These are phyloP conservation scores for Ophiocordyceps australis DNA, from an alignment of 2,329 filamentous ascomycete genomes.

Conservation along the genomic window DNA sequence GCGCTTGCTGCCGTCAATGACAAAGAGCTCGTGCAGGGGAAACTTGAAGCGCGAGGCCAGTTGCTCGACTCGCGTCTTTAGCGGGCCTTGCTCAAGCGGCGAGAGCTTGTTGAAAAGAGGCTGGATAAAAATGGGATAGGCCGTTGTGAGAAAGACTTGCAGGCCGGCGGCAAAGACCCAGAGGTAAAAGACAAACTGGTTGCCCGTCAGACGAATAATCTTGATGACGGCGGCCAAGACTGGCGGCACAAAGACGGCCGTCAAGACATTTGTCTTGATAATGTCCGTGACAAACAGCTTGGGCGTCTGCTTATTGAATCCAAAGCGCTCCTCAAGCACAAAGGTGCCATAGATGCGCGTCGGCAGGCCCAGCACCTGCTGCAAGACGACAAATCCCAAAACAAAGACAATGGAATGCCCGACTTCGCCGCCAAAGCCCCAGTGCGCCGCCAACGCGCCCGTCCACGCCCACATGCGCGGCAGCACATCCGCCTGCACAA, in stretches of 20 bases:
- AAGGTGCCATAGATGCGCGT: constrained; percentile 85
- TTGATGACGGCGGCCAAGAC: constrained; percentile 83
- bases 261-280: constrained; percentile 75
- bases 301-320: constrained; percentile 96
- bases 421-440: constrained; percentile 80
- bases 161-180: constrained; percentile 84
- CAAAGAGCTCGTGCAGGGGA: constrained; percentile 79
- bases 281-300: constrained; percentile 79
- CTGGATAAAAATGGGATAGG: constrained; percentile 87
- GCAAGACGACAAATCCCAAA: constrained; percentile 67
- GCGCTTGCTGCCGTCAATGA: constrained; percentile 83
- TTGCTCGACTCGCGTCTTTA: constrained; percentile 77
- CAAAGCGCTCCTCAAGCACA: constrained; percentile 88
- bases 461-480: constrained; percentile 80
- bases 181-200: constrained; percentile 93
- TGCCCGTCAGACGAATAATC: constrained; percentile 88
- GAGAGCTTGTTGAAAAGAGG: constrained; percentile 98
- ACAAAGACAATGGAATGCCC: constrained; percentile 86
- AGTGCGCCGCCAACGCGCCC: constrained; percentile 54
- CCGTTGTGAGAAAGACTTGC: constrained; percentile 87
- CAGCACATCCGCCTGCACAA: constrained; percentile 81
- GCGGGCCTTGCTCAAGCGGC: constrained; percentile 66
- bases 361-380: constrained; percentile 64
- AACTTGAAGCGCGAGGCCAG: constrained; percentile 76
- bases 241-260: constrained; percentile 64